Base-by-base conservation (phyloP, 106 monocot genomes). In the Dendrobium chrysotoxum region DNA sequence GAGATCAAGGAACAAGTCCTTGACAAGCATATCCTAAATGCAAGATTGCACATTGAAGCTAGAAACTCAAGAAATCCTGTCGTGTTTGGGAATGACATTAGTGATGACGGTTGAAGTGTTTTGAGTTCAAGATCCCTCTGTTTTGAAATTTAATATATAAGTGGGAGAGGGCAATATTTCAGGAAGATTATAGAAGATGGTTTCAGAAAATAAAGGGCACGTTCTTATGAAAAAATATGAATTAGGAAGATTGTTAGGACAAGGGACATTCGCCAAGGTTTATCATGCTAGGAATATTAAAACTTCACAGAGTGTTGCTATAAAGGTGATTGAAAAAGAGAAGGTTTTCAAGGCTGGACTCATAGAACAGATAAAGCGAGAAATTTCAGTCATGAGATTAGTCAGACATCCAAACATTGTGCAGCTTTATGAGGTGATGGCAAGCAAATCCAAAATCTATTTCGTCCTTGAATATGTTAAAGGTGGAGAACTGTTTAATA, bases 341-440 rank as follows among this genome's bases (percentile, higher is more conserved):
- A 85, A 85, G 58, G 83, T 88, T 23, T 72, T 83, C 80, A 88
- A 83, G 72, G 83, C 81, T 75, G 85, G 88, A 21, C 82, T 86
- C 25, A 80, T 83, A 21, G 80, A 85, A 66, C 85, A 88, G 28
- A 85, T 88, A 39, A 88, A 85, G 73, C 85, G 86, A 13, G 89
- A 86, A 72, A 84, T 89, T 53, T 80, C 86, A 3, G 81, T 79
- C 39, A 86, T 89, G 89, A 84, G 72, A 76, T 67, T 81, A 57
- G 65, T 89, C 45, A 78, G 50, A 17, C 89, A 89, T 45, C 83
- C 81, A 45, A 83, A 89, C 61, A 58, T 89, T 40, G 79, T 86
- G 7, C 79, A 84, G 53, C 84, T 89, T 28, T 84, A 81, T 17
- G 89, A 89, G 53, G 89, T 89, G 28, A 89, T 89, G 89, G 89